Percentiles rank a stretch among this genome's conserved stretches.
Conservation (phyloP, 306 rosid species). For the Vachellia collinsii region DNA sequence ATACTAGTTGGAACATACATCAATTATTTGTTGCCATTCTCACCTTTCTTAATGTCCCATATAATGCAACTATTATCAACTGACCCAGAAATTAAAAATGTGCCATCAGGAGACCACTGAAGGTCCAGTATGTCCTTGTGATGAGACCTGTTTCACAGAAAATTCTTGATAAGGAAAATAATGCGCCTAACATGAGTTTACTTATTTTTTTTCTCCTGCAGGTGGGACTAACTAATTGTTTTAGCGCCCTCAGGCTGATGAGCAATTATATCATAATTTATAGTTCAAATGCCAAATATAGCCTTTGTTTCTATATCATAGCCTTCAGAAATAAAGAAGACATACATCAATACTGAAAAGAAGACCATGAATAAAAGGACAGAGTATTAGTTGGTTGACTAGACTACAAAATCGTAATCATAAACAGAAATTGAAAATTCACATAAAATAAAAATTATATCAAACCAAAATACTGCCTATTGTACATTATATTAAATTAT, state of each 20-base stretch:
- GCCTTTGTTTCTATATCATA: background rate
- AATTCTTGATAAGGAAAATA: constrained; percentile 28
- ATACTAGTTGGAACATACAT: background rate
- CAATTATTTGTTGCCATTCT: constrained; percentile 14
- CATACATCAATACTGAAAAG: background rate
- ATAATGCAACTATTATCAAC: constrained; percentile 94
- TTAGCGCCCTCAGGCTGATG: background rate
- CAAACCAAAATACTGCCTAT: constrained; percentile 7
- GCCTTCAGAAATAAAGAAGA: constrained; percentile 18
- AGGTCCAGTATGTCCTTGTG: constrained; percentile 88
- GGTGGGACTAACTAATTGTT: too few species aligned
- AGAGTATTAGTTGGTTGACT: background rate
- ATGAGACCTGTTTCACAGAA: constrained; percentile 72
- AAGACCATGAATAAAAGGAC: background rate
- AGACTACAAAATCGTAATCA: background rate
- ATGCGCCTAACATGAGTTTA: constrained; percentile 22
- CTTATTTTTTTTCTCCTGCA: too few species aligned
- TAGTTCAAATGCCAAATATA: constrained; percentile 4
- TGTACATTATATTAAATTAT: constrained; percentile 9
- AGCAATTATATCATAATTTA: constrained; percentile 19
- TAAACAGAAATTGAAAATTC: constrained; percentile 15
- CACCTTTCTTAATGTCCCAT: constrained; percentile 93
- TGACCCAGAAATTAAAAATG: constrained; percentile 81
- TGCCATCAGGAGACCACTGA: constrained; percentile 81
- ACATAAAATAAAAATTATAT: constrained; percentile 2